Conservation (phyloP, 179 eudicot species). For the Spergularia azorica region DNA sequence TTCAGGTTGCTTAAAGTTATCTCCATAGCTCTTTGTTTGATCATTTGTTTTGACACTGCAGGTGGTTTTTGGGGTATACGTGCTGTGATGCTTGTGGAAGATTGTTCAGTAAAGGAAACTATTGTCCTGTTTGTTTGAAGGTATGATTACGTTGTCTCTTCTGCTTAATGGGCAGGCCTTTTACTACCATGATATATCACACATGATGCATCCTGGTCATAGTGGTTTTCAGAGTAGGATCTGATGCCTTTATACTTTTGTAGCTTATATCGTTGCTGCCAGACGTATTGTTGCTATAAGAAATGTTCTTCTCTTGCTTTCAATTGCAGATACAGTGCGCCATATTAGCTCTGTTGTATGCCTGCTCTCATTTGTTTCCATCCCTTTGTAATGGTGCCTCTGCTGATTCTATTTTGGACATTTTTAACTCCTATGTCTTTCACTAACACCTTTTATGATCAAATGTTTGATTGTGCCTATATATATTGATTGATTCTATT, state of each 20-base stretch:
- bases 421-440: neutral
- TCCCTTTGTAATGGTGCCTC: neutral
- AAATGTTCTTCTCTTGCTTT: neutral
- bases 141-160: constrained; percentile 33
- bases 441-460: neutral
- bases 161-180: neutral
- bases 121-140: constrained; percentile 97
- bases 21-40: neutral
- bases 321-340: neutral
- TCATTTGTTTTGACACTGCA: constrained; percentile 32
- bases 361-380: neutral
- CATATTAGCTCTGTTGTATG: neutral
- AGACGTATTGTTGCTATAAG: neutral
- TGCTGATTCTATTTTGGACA: neutral
- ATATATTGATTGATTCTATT: constrained; percentile 10
- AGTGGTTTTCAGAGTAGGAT: no score
- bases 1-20: neutral
- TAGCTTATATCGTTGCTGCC: neutral
- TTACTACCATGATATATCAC: no score
- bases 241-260: neutral
- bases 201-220: neutral
- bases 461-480: neutral
- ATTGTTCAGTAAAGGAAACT: constrained; percentile 90
- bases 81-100: constrained; percentile 99
- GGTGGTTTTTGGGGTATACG: constrained; percentile 97